phyloP scores from a whole-genome alignment of 2,329 filamentous ascomycete species.

The Fusarium sp. region DNA sequence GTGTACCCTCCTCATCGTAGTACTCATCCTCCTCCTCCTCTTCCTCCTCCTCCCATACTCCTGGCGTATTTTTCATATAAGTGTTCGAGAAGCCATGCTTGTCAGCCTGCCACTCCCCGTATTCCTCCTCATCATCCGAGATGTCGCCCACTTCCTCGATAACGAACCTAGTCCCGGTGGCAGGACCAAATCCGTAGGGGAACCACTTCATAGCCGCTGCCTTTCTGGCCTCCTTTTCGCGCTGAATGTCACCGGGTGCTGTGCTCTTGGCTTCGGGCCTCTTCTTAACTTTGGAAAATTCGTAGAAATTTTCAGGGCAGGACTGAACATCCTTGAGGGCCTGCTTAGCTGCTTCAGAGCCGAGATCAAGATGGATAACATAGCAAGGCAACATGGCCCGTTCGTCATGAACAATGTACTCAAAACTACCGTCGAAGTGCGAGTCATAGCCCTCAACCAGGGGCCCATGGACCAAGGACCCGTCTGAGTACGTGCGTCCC shows the following conservation, averaged over 20 bases:
- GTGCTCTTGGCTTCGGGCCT: slow-evolving; percentile 12
- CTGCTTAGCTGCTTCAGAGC: slow-evolving; percentile 51
- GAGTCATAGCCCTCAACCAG: slow-evolving; percentile 53
- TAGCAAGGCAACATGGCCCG: slow-evolving; percentile 62
- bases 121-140: slow-evolving; percentile 60
- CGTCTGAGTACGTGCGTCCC: slow-evolving; percentile 52
- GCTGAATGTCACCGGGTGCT: slow-evolving; percentile 55
- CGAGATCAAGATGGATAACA: slow-evolving; percentile 62
- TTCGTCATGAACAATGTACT: slow-evolving; percentile 62
- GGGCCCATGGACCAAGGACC: slow-evolving; percentile 31
- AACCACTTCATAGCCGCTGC: slow-evolving; percentile 63
- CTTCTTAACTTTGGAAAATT: slow-evolving; percentile 1
- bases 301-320: slow-evolving; percentile 28
- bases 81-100: slow-evolving; percentile 38
- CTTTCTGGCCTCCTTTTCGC: slow-evolving; percentile 56
- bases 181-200: slow-evolving; percentile 62
- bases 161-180: slow-evolving; percentile 59
- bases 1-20: slow-evolving; percentile 21
- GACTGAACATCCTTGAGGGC: slow-evolving; percentile 29
- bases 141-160: slow-evolving; percentile 62
- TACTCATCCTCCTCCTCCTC: neutral
- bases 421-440: slow-evolving; percentile 56
- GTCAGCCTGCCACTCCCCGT: slow-evolving; percentile 57
- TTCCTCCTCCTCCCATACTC: neutral
- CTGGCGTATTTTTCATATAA: neutral